These are phyloP conservation scores for Psilocybe cyanescens DNA, from an alignment of 768 basidiomycete species.

Conservation along the genomic window DNA sequence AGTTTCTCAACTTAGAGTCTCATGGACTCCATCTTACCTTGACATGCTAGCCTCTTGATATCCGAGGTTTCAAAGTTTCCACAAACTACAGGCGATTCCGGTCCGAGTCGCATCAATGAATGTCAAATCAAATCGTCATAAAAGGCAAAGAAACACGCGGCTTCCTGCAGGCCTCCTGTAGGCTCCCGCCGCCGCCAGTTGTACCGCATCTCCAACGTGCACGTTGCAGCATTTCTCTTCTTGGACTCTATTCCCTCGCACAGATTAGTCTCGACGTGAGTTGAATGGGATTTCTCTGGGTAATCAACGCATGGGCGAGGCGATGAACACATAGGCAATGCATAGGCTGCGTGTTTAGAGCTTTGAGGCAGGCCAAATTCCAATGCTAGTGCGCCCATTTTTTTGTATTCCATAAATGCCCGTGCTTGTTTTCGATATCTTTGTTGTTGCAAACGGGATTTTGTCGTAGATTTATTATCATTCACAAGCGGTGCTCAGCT, in stretches of 20 bases:
- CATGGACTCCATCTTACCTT: too few species aligned
- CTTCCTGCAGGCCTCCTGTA: neutral
- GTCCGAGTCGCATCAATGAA: neutral
- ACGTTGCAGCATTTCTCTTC: neutral
- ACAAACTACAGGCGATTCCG: neutral
- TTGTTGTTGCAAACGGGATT: neutral
- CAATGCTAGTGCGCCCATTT: neutral
- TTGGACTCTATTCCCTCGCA: neutral
- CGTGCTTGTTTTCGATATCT: neutral
- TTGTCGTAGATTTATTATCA: neutral
- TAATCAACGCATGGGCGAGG: neutral
- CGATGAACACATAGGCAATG: neutral
- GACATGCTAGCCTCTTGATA: neutral
- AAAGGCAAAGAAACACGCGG: slow-evolving; percentile 2
- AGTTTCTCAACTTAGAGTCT: too few species aligned
- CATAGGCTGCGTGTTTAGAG: neutral
- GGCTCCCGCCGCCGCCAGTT: neutral
- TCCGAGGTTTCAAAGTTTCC: too few species aligned
- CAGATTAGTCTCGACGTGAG: neutral
- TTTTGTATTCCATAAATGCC: neutral
- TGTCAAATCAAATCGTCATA: neutral
- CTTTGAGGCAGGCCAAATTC: neutral
- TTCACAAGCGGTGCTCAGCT: neutral
- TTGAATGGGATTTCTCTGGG: neutral
- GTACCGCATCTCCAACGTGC: neutral